Base-by-base conservation (phyloP, 257 asterid species). In the Nicotiana obtusifolia region DNA sequence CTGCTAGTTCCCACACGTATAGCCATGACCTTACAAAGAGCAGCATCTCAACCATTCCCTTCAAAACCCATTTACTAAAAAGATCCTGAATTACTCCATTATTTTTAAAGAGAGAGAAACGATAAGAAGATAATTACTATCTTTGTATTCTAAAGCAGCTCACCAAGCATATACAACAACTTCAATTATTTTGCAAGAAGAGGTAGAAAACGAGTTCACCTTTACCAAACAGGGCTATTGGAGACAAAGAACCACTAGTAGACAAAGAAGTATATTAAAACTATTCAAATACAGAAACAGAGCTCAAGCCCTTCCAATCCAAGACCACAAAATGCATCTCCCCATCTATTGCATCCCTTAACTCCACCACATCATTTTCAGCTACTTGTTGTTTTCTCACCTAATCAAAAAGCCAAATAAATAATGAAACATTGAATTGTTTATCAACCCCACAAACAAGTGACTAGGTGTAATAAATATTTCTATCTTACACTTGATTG, bases 211-310 rank as follows among this genome's bases (percentile, higher is more conserved):
- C 7, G 81, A 44, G 52, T 78, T 83, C 75, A 68, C 84, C 83
- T 64, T 37, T 56, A 78, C 64, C 69, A 41, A 41, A 11, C 79
- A 53, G 65, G 73, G 87, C 84, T 20, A 61, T 80, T 84, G 83
- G 80, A 83, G 49, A 81, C 76, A 35, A 83, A 81, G 54, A 67
- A 84, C 56, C 24, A 81, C 26, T n/a, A 82, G 77, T n/a, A 49
- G 52, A 26, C 26, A 37, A 83, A 80, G 37, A 83, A 80, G 49
- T 30, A 56, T 17, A 59, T 24, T 68, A 69, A 8, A 15, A 20
- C 62, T 75, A 64, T 24, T 53, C 56, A 41, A 66, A 47, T 52
- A 75, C 44, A 49, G 64, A 24, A 75, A 75, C 47, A 47, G 80
- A 49, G 64, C 17, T 75, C 80, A 75, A 8, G 14, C 64, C 37